Evolutionary conservation across 768 basidiomycete species (phyloP).

Genomic region (Symmetrospora coprosmae): DNA sequence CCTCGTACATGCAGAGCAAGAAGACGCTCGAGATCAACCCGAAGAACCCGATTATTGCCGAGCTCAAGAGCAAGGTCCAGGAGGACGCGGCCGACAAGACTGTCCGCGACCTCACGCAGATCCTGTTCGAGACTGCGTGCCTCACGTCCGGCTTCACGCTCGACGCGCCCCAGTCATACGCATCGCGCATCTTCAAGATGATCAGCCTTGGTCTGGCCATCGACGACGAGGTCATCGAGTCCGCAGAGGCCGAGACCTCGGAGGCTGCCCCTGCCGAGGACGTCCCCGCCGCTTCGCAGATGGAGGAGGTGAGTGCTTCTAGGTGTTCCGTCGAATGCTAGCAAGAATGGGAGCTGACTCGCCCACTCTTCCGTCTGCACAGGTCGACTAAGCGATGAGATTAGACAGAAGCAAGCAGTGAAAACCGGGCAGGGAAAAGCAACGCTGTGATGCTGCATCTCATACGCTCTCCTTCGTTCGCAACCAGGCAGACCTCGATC

Average conservation of each 20-base stretch:
- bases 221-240: constrained; percentile 63
- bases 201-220: constrained; percentile 71
- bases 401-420: too few species aligned
- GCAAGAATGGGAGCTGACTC: too few species aligned
- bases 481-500: too few species aligned
- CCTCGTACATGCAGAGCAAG: constrained; percentile 85
- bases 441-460: too few species aligned
- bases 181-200: constrained; percentile 94
- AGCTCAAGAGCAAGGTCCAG: constrained; percentile 83
- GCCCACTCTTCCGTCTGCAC: too few species aligned
- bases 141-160: constrained; percentile 91
- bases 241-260: constrained; percentile 41
- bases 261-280: constrained; percentile 38
- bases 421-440: too few species aligned
- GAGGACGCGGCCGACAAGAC: constrained; percentile 99
- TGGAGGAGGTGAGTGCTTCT: too few species aligned
- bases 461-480: too few species aligned
- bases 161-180: constrained; percentile 85
- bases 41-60: constrained; percentile 79
- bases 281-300: constrained; percentile 47
- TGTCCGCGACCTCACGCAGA: constrained; percentile 78
- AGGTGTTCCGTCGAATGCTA: too few species aligned
- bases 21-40: constrained; percentile 97
- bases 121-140: constrained; percentile 91
- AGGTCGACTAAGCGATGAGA: too few species aligned